phyloP scores from a whole-genome alignment of 140 eudicot species.

The Erigeron philadelphicus region DNA sequence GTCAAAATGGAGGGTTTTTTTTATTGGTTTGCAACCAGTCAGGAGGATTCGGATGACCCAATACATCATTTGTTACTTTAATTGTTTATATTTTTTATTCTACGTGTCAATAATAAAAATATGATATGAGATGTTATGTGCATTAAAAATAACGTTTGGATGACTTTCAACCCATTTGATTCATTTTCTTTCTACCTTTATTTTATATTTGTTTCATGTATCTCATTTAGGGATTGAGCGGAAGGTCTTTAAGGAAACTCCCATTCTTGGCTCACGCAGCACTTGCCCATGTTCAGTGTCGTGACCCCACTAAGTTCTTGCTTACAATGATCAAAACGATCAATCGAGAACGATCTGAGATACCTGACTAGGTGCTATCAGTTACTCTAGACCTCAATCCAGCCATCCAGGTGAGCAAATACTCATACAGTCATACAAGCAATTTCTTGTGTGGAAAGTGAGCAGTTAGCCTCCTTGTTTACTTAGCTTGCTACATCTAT shows the following conservation, averaged over 20 bases:
- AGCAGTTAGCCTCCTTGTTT: slow-evolving; percentile 26
- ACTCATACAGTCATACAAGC: slow-evolving; percentile 23
- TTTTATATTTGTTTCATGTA: slow-evolving; percentile 13
- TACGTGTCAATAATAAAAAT: neutral
- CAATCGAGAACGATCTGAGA: slow-evolving; percentile 67
- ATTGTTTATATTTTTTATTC: no score
- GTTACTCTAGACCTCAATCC: slow-evolving; percentile 12
- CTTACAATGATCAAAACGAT: slow-evolving; percentile 63
- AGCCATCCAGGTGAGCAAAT: slow-evolving; percentile 2
- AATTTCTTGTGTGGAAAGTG: slow-evolving; percentile 16
- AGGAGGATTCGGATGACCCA: neutral
- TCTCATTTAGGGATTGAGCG: slow-evolving; percentile 80
- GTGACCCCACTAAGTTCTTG: slow-evolving; percentile 62
- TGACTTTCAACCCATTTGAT: neutral
- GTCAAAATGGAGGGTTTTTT: neutral
- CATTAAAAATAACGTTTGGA: neutral
- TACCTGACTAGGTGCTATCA: slow-evolving; percentile 45
- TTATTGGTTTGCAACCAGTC: neutral
- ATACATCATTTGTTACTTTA: neutral
- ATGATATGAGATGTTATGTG: slow-evolving; percentile 2
- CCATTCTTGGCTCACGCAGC: slow-evolving; percentile 95
- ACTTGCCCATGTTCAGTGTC: slow-evolving; percentile 46
- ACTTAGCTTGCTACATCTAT: slow-evolving; percentile 15
- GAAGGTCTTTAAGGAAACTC: slow-evolving; percentile 88
- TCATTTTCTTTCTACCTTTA: neutral